Conservation (phyloP, 192 early-diverging fungal species). For the Gamsiella multidivaricata region DNA sequence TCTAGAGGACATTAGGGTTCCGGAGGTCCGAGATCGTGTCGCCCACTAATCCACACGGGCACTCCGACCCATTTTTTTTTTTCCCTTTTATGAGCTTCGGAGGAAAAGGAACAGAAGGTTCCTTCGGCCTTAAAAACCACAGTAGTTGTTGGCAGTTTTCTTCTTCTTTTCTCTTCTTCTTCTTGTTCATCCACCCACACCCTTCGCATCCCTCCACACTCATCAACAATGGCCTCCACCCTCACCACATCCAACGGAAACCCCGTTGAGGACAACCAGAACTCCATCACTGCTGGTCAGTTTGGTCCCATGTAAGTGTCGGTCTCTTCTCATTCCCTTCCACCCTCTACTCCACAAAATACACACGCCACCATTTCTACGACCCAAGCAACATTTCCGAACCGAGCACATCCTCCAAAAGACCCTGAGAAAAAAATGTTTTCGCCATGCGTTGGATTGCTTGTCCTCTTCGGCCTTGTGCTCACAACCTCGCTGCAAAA, state of each 20-base stretch:
- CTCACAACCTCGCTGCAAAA: too few species aligned
- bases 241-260: slow-evolving; percentile 65
- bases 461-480: too few species aligned
- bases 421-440: background rate
- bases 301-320: slow-evolving; percentile 63
- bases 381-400: too few species aligned
- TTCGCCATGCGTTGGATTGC: too few species aligned
- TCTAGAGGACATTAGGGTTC: too few species aligned
- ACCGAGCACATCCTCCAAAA: background rate
- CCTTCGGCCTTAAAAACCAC: background rate
- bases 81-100: background rate
- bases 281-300: slow-evolving; percentile 68
- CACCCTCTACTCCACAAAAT: background rate
- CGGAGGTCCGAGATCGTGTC: too few species aligned
- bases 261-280: slow-evolving; percentile 75
- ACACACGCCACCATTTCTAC: too few species aligned
- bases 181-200: slow-evolving; percentile 1
- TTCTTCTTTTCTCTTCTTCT: slow-evolving; percentile 8
- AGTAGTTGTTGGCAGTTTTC: too few species aligned
- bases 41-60: too few species aligned
- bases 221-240: slow-evolving; percentile 34
- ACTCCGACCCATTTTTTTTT: too few species aligned
- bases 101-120: background rate
- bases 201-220: too few species aligned
- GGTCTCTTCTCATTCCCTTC: background rate